Evolutionary conservation across 2,329 filamentous ascomycete species (phyloP).

Genomic region (Tolypocladium amazonense): DNA sequence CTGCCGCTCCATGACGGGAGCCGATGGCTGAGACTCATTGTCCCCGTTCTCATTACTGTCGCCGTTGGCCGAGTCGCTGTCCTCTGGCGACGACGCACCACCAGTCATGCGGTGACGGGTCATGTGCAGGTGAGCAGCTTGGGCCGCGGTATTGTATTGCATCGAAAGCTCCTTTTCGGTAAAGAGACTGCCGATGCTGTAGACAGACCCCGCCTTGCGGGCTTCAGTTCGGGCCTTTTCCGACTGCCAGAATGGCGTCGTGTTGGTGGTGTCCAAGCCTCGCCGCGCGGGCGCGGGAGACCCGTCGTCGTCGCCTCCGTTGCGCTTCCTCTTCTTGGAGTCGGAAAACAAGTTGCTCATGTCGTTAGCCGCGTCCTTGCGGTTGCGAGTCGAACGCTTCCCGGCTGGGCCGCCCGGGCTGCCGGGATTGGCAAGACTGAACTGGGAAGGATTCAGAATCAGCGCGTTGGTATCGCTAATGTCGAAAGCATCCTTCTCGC

Average conservation of each 20-base stretch:
- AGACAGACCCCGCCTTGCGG: slow-evolving; percentile 48
- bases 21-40: slow-evolving; percentile 34
- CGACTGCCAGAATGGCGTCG: slow-evolving; percentile 51
- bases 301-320: slow-evolving; percentile 49
- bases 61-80: slow-evolving; percentile 41
- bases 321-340: slow-evolving; percentile 52
- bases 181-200: slow-evolving; percentile 60
- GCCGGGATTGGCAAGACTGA: slow-evolving; percentile 52
- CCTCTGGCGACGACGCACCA: slow-evolving; percentile 36
- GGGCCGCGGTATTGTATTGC: slow-evolving; percentile 52
- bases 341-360: slow-evolving; percentile 40
- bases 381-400: slow-evolving; percentile 52
- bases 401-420: slow-evolving; percentile 53
- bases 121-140: slow-evolving; percentile 52
- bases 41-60: slow-evolving; percentile 40
- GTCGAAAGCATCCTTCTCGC: slow-evolving; percentile 58
- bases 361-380: slow-evolving; percentile 37
- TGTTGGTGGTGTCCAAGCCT: slow-evolving; percentile 43
- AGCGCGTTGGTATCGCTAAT: slow-evolving; percentile 56
- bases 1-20: slow-evolving; percentile 51
- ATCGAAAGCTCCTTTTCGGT: slow-evolving; percentile 59
- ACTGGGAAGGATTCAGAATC: slow-evolving; percentile 57
- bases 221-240: slow-evolving; percentile 44
- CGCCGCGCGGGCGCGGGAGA: slow-evolving; percentile 49
- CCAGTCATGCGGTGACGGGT: slow-evolving; percentile 46